These are phyloP conservation scores for Ophiostoma ips DNA, from an alignment of 2,329 filamentous ascomycete genomes.

Conservation along the genomic window DNA sequence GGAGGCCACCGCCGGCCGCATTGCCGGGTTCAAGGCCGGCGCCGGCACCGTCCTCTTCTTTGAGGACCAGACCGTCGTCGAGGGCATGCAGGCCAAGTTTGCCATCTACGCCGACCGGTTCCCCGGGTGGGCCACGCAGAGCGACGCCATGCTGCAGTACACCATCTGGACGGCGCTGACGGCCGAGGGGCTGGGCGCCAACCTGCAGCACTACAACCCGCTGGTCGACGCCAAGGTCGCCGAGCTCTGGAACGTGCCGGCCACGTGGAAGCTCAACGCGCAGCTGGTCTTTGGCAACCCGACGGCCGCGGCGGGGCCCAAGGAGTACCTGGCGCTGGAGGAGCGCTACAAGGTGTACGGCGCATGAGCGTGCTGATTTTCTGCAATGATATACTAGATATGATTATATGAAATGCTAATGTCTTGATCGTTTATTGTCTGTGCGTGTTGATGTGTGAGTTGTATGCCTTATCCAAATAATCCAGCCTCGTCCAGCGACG, in stretches of 20 bases:
- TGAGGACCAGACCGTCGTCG: slow-evolving; percentile 57
- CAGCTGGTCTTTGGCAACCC: slow-evolving; percentile 74
- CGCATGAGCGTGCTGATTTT: slow-evolving; percentile 22
- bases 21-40: slow-evolving; percentile 48
- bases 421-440: too few species aligned
- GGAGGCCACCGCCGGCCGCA: slow-evolving; percentile 32
- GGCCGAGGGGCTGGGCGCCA: slow-evolving; percentile 71
- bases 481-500: too few species aligned
- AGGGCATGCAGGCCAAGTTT: slow-evolving; percentile 53
- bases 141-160: slow-evolving; percentile 70
- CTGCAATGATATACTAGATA: neutral
- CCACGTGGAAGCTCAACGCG: slow-evolving; percentile 61
- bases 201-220: slow-evolving; percentile 90
- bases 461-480: too few species aligned
- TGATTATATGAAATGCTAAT: neutral
- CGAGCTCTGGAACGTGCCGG: slow-evolving; percentile 54
- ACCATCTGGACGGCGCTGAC: slow-evolving; percentile 70
- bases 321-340: slow-evolving; percentile 50
- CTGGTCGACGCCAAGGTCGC: slow-evolving; percentile 62
- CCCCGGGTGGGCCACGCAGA: slow-evolving; percentile 61
- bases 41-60: slow-evolving; percentile 84
- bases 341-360: slow-evolving; percentile 54
- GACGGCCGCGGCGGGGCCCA: slow-evolving; percentile 42
- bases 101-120: slow-evolving; percentile 68
- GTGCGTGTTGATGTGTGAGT: too few species aligned